Conservation (phyloP, 2,329 filamentous ascomycete species). For the Cladosporium phlei region DNA sequence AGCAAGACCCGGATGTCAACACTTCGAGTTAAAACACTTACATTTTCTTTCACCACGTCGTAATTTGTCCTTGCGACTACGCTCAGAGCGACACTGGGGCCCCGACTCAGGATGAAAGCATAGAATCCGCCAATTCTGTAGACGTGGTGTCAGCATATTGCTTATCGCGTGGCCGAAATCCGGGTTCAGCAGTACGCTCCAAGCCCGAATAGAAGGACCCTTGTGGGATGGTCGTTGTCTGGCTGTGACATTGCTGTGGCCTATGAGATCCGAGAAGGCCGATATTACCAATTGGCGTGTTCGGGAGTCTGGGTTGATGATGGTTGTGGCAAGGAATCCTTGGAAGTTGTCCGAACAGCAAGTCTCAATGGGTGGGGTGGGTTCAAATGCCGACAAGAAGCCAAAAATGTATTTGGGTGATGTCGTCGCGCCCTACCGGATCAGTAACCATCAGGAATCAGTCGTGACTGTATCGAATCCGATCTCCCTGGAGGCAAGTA, state of each 20-base stretch:
- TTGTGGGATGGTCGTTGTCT: not conserved
- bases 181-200: constrained; percentile 43
- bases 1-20: not conserved
- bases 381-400: too few species aligned
- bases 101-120: constrained; percentile 48
- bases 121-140: constrained; percentile 55
- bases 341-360: too few species aligned
- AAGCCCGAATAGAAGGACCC: constrained; percentile 49
- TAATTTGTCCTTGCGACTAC: constrained; percentile 46
- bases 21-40: constrained; percentile 17
- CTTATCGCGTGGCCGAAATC: constrained; percentile 13
- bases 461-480: too few species aligned
- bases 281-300: too few species aligned
- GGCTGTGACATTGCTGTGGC: not conserved
- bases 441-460: too few species aligned
- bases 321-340: too few species aligned
- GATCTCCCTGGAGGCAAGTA: too few species aligned
- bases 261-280: too few species aligned
- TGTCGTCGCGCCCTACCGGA: too few species aligned
- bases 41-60: constrained; percentile 38
- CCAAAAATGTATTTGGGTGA: too few species aligned
- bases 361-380: too few species aligned
- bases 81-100: constrained; percentile 36
- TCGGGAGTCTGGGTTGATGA: too few species aligned
- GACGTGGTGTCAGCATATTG: not conserved